These are phyloP conservation scores for Wickerhamomyces chaumierensis DNA, from an alignment of 805 yeast species.

Conservation along the genomic window DNA sequence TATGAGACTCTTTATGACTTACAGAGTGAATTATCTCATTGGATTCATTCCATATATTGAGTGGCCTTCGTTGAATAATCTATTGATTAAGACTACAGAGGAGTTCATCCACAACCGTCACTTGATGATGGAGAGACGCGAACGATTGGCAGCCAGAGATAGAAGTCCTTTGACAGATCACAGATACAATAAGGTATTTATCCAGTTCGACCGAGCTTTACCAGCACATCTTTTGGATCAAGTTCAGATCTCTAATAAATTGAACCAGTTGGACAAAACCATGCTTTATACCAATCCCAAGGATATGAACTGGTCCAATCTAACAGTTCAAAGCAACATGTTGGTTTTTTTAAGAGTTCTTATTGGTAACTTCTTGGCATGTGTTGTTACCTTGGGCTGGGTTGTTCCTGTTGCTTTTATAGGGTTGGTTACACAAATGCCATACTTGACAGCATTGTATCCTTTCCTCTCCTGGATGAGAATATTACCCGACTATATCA, in stretches of 20 bases:
- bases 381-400: slow-evolving; percentile 49
- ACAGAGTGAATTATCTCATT: slow-evolving; percentile 2
- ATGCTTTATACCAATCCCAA: slow-evolving; percentile 47
- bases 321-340: slow-evolving; percentile 28
- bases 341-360: slow-evolving; percentile 27
- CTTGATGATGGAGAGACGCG: slow-evolving; percentile 5
- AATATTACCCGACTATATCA: slow-evolving; percentile 38
- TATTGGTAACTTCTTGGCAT: slow-evolving; percentile 35
- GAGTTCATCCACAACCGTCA: slow-evolving; percentile 5
- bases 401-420: slow-evolving; percentile 77
- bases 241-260: slow-evolving; percentile 32
- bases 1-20: slow-evolving; percentile 2
- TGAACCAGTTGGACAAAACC: slow-evolving; percentile 31
- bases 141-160: slow-evolving; percentile 10
- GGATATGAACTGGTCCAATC: slow-evolving; percentile 65
- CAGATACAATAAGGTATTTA: slow-evolving; percentile 37
- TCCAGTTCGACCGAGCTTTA: slow-evolving; percentile 45
- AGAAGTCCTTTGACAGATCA: slow-evolving; percentile 16
- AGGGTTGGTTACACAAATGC: slow-evolving; percentile 65
- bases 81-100: background rate
- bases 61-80: slow-evolving; percentile 1
- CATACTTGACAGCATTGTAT: slow-evolving; percentile 46
- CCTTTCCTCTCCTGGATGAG: slow-evolving; percentile 52
- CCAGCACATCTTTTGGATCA: slow-evolving; percentile 60
- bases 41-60: slow-evolving; percentile 3